Evolutionary conservation across 257 asterid species (phyloP).

Genomic region (Primulina tabacum): DNA sequence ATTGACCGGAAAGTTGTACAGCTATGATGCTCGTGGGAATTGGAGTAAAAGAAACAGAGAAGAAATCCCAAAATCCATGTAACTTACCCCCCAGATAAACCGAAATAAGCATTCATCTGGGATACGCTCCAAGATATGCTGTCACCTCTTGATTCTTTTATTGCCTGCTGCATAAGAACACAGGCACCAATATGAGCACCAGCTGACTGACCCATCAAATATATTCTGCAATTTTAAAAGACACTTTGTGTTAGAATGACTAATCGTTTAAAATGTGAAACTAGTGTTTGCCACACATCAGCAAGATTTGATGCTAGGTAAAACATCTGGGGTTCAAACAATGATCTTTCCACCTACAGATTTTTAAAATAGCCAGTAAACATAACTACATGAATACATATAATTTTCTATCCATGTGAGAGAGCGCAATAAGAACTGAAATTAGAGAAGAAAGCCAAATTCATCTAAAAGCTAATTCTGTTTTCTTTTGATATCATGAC

Average conservation of each 20-base stretch:
- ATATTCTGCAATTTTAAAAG: constrained; percentile 48
- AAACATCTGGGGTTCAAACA: no score
- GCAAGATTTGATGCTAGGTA: constrained; percentile 1
- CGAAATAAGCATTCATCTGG: constrained; percentile 89
- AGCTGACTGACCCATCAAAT: constrained; percentile 96
- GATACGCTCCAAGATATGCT: constrained; percentile 72
- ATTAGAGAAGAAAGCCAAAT: no score
- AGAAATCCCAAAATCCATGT: neutral
- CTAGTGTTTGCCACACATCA: neutral
- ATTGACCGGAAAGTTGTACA: no score
- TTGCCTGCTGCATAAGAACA: constrained; percentile 81
- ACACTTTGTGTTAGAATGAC: constrained; percentile 8
- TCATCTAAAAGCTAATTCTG: no score
- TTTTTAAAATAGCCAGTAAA: no score
- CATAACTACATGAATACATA: no score
- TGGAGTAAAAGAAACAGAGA: no score
- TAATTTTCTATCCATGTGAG: no score
- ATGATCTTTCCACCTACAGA: no score
- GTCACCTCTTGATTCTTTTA: constrained; percentile 71
- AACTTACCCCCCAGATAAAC: constrained; percentile 94
- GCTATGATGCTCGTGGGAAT: no score
- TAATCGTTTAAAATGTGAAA: neutral
- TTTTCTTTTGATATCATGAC: no score
- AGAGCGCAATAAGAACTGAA: no score
- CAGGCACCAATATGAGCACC: constrained; percentile 95